Conservation (phyloP, 2,329 filamentous ascomycete genomes). For the Botrytis pseudocinerea region DNA sequence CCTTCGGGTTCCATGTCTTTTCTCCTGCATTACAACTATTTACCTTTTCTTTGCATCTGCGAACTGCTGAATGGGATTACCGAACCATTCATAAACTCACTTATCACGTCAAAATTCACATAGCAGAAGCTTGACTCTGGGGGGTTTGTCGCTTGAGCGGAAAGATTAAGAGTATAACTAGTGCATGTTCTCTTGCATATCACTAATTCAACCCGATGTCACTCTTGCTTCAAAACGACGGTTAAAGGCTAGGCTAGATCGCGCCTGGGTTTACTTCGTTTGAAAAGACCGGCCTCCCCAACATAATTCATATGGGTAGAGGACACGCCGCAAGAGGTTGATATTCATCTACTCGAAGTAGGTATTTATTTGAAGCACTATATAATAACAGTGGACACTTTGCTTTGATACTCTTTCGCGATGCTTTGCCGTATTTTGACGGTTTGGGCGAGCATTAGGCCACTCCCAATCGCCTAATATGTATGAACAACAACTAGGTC, state of each 20-base stretch:
- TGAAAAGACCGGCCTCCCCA: background rate
- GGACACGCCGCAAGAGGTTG: background rate
- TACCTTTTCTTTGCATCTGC: background rate
- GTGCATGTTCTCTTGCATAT: background rate
- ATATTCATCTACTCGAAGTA: background rate
- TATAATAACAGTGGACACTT: background rate
- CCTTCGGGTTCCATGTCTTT: background rate
- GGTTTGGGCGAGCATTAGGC: background rate
- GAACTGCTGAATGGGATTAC: background rate
- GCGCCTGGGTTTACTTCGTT: background rate
- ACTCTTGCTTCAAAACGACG: background rate
- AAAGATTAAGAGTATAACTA: background rate
- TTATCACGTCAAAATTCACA: background rate
- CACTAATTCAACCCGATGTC: background rate
- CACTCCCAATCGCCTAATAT: background rate
- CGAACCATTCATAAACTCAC: background rate
- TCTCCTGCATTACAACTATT: background rate
- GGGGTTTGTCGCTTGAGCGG: background rate
- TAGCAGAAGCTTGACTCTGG: background rate
- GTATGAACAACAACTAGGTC: background rate
- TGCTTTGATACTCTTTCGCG: background rate
- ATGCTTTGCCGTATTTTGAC: background rate
- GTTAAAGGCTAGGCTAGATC: background rate
- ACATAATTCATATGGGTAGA: background rate
- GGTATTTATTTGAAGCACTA: background rate